A percentile compares a stretch with the other conserved stretches of the same genome.
Conservation (phyloP, 371 early-diverging fungal species). For the Mucor indicus region DNA sequence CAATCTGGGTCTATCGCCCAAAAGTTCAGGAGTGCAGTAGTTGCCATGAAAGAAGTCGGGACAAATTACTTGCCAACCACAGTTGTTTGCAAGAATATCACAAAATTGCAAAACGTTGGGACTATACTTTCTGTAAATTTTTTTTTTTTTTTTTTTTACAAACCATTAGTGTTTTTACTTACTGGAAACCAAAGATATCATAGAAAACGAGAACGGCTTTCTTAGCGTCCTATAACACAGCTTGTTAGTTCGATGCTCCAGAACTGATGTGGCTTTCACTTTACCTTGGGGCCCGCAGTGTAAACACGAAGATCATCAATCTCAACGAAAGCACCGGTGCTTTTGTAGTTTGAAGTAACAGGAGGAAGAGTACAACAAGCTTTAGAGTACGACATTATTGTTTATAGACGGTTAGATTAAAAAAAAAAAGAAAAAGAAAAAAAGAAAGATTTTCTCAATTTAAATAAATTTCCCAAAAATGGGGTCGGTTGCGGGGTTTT, state of each 20-base stretch:
- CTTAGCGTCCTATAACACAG: constrained; percentile 42
- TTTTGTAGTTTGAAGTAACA: constrained; percentile 52
- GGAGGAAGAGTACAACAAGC: constrained; percentile 67
- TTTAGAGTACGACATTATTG: constrained; percentile 45
- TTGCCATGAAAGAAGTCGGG: constrained; percentile 66
- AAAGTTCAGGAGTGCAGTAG: constrained; percentile 22
- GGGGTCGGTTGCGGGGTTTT: too few relatives aligned
- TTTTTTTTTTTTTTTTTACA: too few relatives aligned
- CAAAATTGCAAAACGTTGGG: constrained; percentile 61
- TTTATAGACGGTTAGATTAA: too few relatives aligned
- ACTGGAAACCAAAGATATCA: constrained; percentile 51
- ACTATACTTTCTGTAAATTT: neutral
- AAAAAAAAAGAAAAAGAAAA: too few relatives aligned
- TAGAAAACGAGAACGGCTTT: constrained; percentile 44
- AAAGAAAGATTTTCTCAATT: too few relatives aligned
- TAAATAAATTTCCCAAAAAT: too few relatives aligned
- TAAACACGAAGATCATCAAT: constrained; percentile 42
- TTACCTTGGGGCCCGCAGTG: constrained; percentile 34
- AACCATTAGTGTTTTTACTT: too few relatives aligned
- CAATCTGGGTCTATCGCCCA: constrained; percentile 24
- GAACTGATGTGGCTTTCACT: too few relatives aligned
- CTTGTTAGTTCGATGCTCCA: too few relatives aligned
- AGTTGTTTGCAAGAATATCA: constrained; percentile 57
- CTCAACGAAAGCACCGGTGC: constrained; percentile 50
- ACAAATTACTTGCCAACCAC: constrained; percentile 61